Evolutionary conservation across 306 rosid species (phyloP).

Genomic region (Fragaria nilgerrensis): DNA sequence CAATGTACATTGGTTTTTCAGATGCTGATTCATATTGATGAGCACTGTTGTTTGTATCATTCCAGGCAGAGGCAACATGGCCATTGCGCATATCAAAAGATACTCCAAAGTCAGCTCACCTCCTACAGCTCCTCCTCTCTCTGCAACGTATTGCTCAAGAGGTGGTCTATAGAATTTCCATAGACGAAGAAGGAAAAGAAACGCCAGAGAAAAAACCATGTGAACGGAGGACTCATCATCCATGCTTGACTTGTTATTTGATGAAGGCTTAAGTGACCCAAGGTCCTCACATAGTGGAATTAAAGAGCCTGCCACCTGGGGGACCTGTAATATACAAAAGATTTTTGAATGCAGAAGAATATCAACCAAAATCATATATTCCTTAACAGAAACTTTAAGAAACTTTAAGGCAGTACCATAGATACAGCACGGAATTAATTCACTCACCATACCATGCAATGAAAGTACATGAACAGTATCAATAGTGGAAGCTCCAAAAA

Average conservation of each 20-base stretch:
- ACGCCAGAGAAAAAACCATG: constrained; percentile 72
- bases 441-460: constrained; percentile 73
- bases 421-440: constrained; percentile 1
- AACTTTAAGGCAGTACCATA: not conserved
- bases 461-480: constrained; percentile 72
- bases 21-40: constrained; percentile 36
- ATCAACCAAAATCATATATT: constrained; percentile 5
- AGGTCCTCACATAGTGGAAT: constrained; percentile 77
- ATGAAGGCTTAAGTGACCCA: constrained; percentile 60
- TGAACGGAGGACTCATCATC: constrained; percentile 51
- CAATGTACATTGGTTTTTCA: constrained; percentile 42
- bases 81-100: constrained; percentile 63
- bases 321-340: constrained; percentile 47
- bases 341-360: constrained; percentile 26
- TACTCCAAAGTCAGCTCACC: constrained; percentile 62
- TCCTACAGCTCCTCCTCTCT: constrained; percentile 52
- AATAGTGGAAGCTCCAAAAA: constrained; percentile 52
- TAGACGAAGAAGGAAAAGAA: constrained; percentile 66
- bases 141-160: constrained; percentile 56
- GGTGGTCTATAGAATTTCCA: constrained; percentile 79
- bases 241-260: constrained; percentile 31
- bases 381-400: not conserved
- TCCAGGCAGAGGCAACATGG: constrained; percentile 30
- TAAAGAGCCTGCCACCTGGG: constrained; percentile 63
- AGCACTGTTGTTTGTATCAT: constrained; percentile 38